Percentiles rank a stretch among this genome's conserved stretches.
phyloP scores from a whole-genome alignment of 148 eudicot genomes.

The Nepenthes mirabilis region DNA sequence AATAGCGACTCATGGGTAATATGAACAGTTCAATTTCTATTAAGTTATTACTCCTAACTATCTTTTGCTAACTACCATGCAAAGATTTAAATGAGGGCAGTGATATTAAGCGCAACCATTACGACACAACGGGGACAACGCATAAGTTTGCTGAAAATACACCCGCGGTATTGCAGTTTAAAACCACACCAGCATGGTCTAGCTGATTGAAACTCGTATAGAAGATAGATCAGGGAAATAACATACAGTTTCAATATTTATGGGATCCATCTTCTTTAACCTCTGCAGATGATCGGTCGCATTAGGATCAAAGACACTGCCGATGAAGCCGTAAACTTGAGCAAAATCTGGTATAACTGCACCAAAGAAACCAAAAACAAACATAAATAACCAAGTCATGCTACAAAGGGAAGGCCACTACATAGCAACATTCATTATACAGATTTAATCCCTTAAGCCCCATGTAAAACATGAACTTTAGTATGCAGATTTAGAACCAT shows the following conservation, averaged over 20 bases:
- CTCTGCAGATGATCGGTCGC: conserved; percentile 50
- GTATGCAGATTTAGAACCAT: no score
- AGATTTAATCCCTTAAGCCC: neutral
- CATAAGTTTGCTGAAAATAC: no score
- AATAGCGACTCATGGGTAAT: no score
- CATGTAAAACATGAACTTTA: no score
- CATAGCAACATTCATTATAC: no score
- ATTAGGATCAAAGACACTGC: conserved; percentile 73
- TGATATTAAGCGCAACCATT: no score
- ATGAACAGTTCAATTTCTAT: no score
- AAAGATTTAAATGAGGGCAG: neutral
- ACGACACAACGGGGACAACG: no score
- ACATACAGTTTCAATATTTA: conserved; percentile 69
- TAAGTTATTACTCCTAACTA: no score
- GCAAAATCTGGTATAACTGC: conserved; percentile 82
- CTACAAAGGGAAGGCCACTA: neutral
- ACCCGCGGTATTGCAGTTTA: no score
- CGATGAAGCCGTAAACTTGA: conserved; percentile 74
- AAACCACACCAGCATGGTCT: no score
- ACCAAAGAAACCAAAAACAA: conserved; percentile 6
- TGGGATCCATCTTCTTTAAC: conserved; percentile 72
- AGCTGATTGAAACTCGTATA: no score
- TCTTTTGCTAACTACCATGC: neutral
- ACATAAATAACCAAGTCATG: neutral
- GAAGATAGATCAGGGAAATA: neutral